A percentile compares a stretch with the other conserved stretches of the same genome.
phyloP scores from a whole-genome alignment of 306 rosid species.

The Inga leiocalycina region DNA sequence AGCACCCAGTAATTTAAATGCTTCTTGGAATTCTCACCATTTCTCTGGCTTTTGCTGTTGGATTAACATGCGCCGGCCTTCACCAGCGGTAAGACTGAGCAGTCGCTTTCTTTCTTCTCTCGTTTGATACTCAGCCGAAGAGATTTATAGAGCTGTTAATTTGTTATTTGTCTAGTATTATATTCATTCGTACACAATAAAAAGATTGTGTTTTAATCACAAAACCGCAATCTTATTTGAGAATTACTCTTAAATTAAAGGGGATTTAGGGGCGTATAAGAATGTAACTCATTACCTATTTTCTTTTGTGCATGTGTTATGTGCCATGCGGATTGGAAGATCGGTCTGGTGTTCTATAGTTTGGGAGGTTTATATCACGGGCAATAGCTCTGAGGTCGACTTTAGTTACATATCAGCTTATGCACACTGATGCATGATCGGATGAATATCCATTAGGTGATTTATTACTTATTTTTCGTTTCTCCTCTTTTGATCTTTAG shows the following conservation, averaged over 20 bases:
- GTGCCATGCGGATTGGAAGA: not conserved
- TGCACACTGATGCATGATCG: not conserved
- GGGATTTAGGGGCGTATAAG: not conserved
- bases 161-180: not conserved
- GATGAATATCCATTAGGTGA: not conserved
- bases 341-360: not conserved
- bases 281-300: no score
- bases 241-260: not conserved
- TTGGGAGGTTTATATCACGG: not conserved
- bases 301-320: not conserved
- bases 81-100: slow-evolving; percentile 57
- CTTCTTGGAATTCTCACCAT: slow-evolving; percentile 75
- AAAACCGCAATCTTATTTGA: not conserved
- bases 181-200: not conserved
- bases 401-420: not conserved
- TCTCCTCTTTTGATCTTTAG: not conserved
- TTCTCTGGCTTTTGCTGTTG: slow-evolving; percentile 66
- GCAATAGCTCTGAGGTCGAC: not conserved
- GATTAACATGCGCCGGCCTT: slow-evolving; percentile 87
- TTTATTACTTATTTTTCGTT: not conserved
- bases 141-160: not conserved
- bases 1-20: slow-evolving; percentile 79
- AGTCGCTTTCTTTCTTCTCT: not conserved
- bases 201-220: not conserved
- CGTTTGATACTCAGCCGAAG: not conserved